Percentiles rank a stretch among this genome's conserved stretches.
phyloP scores from a whole-genome alignment of 345 rosid genomes.

The Carallia brachiata region DNA sequence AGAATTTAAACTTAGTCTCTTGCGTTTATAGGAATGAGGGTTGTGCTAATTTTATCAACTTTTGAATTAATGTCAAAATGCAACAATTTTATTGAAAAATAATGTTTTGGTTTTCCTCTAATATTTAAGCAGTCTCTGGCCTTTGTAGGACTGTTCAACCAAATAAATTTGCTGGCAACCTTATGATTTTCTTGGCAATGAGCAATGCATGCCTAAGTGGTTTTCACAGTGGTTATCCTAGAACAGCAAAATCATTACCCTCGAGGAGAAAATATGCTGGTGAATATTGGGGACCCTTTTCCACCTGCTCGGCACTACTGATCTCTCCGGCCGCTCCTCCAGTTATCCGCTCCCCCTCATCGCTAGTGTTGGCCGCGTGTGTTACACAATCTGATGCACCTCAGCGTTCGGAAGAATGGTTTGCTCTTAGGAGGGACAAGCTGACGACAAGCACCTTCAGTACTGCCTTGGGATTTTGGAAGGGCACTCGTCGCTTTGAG shows the following conservation, averaged over 20 bases:
- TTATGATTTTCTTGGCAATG: slow-evolving; percentile 37
- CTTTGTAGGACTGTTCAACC: slow-evolving; percentile 33
- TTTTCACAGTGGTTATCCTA: slow-evolving; percentile 27
- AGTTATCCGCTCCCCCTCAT: slow-evolving; percentile 34
- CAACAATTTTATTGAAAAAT: background rate
- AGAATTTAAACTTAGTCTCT: background rate
- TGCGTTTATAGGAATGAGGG: background rate
- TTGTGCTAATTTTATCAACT: background rate
- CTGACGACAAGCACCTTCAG: slow-evolving; percentile 93
- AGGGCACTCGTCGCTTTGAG: slow-evolving; percentile 67
- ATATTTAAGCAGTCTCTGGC: slow-evolving; percentile 22
- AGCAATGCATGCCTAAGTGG: slow-evolving; percentile 38
- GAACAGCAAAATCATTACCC: slow-evolving; percentile 16
- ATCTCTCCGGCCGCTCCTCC: slow-evolving; percentile 31
- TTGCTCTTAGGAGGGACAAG: slow-evolving; percentile 71
- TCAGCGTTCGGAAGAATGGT: slow-evolving; percentile 96
- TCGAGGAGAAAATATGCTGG: slow-evolving; percentile 21
- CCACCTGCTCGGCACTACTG: slow-evolving; percentile 26
- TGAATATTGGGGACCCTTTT: slow-evolving; percentile 28
- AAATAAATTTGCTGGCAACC: slow-evolving; percentile 16
- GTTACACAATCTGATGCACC: slow-evolving; percentile 52
- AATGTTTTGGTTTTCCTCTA: background rate
- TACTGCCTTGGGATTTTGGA: slow-evolving; percentile 94
- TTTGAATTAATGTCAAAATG: background rate
- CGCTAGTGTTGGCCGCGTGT: slow-evolving; percentile 40